A percentile compares a stretch with the other conserved stretches of the same genome.
These are phyloP conservation scores for Cyberlindnera bimundalis DNA, from an alignment of 805 yeast species.

Conservation along the genomic window DNA sequence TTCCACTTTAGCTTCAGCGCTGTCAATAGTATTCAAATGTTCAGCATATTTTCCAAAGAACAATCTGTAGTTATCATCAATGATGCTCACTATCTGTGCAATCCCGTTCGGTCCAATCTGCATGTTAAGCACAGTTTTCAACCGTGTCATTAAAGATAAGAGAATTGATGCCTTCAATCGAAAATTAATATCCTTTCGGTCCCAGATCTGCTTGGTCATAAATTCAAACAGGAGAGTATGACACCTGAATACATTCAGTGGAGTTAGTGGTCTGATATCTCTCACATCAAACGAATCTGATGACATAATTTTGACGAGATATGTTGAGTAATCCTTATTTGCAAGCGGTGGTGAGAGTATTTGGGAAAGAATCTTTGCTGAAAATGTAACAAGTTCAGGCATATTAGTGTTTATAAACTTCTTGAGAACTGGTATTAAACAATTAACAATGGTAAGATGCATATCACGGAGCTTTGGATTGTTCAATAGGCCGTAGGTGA, in stretches of 20 bases:
- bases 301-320: conserved; percentile 7
- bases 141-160: conserved; percentile 7
- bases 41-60: conserved; percentile 9
- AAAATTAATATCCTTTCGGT: background rate
- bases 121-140: conserved; percentile 3
- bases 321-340: conserved; percentile 1
- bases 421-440: conserved; percentile 3
- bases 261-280: conserved; percentile 12
- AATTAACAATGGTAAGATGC: background rate
- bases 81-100: background rate
- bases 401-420: background rate
- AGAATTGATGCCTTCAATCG: conserved; percentile 4
- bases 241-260: conserved; percentile 2
- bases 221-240: conserved; percentile 1
- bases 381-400: background rate
- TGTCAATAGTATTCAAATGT: background rate
- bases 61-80: conserved; percentile 4
- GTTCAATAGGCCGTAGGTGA: conserved; percentile 12
- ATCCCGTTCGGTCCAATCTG: background rate
- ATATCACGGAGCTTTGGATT: conserved; percentile 3
- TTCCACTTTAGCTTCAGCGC: conserved; percentile 8
- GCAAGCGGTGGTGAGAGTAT: background rate
- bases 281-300: conserved; percentile 14
- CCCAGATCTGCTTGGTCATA: conserved; percentile 7
- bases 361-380: conserved; percentile 4